Evolutionary conservation across 306 rosid species (phyloP).

Genomic region (Dryas drummondii): DNA sequence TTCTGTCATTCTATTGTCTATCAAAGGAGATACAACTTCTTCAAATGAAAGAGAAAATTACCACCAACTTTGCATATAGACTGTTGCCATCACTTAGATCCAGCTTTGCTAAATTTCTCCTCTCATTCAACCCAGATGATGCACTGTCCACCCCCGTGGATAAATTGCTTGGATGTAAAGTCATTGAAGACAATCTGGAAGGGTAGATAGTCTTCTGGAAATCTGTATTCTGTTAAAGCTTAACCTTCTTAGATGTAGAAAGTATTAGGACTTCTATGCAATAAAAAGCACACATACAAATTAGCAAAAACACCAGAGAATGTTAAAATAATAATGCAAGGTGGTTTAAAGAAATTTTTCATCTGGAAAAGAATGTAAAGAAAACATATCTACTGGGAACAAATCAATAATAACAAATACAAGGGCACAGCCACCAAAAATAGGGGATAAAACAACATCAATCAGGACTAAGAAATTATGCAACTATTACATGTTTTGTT

Average conservation of each 20-base stretch:
- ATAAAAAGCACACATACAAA: neutral
- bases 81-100: constrained; percentile 78
- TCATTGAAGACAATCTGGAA: constrained; percentile 57
- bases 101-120: constrained; percentile 60
- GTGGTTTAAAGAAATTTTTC: neutral
- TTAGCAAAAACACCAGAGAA: neutral
- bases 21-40: constrained; percentile 10
- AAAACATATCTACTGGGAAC: neutral
- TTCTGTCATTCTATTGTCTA: neutral
- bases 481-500: neutral
- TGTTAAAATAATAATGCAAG: neutral
- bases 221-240: constrained; percentile 59
- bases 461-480: constrained; percentile 1
- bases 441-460: neutral
- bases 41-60: constrained; percentile 34
- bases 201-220: constrained; percentile 65
- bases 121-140: constrained; percentile 40
- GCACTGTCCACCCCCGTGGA: constrained; percentile 38
- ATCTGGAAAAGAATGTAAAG: neutral
- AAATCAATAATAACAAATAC: neutral
- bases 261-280: constrained; percentile 3
- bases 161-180: constrained; percentile 43
- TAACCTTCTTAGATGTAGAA: constrained; percentile 31
- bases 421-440: constrained; percentile 1
- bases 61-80: constrained; percentile 87